Evolutionary conservation across 495 filamentous ascomycete genomes (phyloP), one percentile per base, ranked within the genome.

Genomic region (Penicillium taxi): DNA sequence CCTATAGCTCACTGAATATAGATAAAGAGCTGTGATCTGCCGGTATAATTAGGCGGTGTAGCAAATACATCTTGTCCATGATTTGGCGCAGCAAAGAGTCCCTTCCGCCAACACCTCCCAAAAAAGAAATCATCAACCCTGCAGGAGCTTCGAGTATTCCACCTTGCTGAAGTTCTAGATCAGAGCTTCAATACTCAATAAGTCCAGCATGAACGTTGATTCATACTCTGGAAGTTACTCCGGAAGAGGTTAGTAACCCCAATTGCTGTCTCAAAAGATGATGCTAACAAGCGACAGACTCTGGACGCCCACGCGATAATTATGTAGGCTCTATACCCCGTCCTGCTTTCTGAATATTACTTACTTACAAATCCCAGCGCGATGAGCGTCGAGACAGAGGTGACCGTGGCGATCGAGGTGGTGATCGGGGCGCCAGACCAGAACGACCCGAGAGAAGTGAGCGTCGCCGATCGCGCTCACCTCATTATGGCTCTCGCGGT

Each of bases 151-250:
- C 27, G 32, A 52, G 39, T 50, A 53, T 52, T 57, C 56, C 58
- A 53, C 55, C 48, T 53, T 47, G 27, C 24, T 32, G 37, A 27
- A 33, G 21, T 26, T 32, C 35, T 19, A 42, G 35, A 42, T 30
- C 27, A 40, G 41, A 50, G 43, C 45, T 53, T 47, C 32, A 29
- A 35, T 35, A 32, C 23, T 32, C 37, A 21, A 31, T 27, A 47
- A 58, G 44, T 52, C 56, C 64, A 80, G 40, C 42, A 94, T 94
- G 86, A 91, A 90, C 81, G 83, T 83, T 54, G 85, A 91, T 56
- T 80, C 68, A 50, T 90, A 90, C 62, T 80, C 83, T 42, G 77
- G 82, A 58, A 79, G 84, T 51, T 90, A 90, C 62, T 80, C 83
- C 42, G 77, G 82, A 58, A 79, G 84, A 79, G 83, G 82, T 81